Evolutionary conservation across 176 grass and related monocot genomes (phyloP), one percentile per base, ranked within the genome.

Genomic region (Oryza australiensis): DNA sequence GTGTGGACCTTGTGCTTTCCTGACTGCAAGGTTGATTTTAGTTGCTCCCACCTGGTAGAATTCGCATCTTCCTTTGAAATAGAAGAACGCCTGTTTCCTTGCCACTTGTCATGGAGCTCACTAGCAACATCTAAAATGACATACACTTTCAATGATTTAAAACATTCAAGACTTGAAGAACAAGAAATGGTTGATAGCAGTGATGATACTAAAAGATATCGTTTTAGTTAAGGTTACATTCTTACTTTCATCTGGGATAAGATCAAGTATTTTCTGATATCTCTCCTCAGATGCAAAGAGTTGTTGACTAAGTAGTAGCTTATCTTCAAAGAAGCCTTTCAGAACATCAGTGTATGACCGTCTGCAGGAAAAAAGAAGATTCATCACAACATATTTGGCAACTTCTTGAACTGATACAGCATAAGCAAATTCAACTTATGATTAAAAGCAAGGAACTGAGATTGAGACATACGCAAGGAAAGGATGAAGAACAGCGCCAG

Each of bases 221-320:
- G 0, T 73, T 20, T 53, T 64, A 15, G 15, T 53, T 28, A 46
- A 57, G n/a, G 24, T 15, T 64, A 42, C n/a, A 72, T 78, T 37
- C 86, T 88, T 91, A 93, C 92, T 87, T 88, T 94, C 92, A 70
- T 95, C 92, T 43, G 95, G 90, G 74, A 98, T 91, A 69, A 91
- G 79, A 74, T 93, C 88, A 76, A 98, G 88, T 77, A 98, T 93
- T 72, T 95, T 98, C 55, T 88, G 88, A 74, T 65, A 95, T 84
- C 85, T 94, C 66, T 91, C 95, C 78, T 91, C 90, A 46, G 87
- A 91, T 82, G 87, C 79, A 69, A 95, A 85, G 38, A 98, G 76
- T 38, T 98, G 89, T 71, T 98, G 92, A 55, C 51, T 87, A 64
- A 41, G 27, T 77, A 98, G 75, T 53, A 94, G 59, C 72, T 80